phyloP scores from a whole-genome alignment of 2,329 filamentous ascomycete genomes.

The Achaetomium macrosporum region DNA sequence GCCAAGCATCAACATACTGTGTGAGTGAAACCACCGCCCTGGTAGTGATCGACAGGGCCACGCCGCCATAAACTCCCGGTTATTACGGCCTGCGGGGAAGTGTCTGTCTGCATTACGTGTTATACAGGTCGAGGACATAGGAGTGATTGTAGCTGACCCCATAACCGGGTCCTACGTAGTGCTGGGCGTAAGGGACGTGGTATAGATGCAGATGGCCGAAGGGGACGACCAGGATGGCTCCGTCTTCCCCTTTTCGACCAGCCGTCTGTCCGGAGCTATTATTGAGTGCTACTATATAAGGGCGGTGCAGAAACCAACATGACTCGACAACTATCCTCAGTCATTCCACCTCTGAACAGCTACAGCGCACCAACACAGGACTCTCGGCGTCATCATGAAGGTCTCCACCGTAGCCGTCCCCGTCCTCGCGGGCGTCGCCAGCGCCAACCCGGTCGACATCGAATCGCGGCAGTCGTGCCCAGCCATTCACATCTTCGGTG shows the following conservation, averaged over 20 bases:
- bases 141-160: background rate
- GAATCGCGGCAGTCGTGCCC: constrained; percentile 45
- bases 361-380: background rate
- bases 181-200: background rate
- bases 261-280: constrained; percentile 14
- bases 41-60: constrained; percentile 1
- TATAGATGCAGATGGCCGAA: too few species aligned
- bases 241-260: constrained; percentile 8
- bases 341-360: too few species aligned
- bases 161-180: background rate
- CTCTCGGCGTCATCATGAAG: constrained; percentile 23
- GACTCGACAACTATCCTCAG: too few species aligned
- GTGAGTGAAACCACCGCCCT: constrained; percentile 7
- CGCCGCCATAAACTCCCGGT: background rate
- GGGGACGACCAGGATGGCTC: background rate
- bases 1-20: constrained; percentile 13
- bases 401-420: constrained; percentile 22
- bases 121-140: background rate
- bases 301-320: too few species aligned
- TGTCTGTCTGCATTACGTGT: background rate
- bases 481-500: constrained; percentile 40
- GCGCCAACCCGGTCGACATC: constrained; percentile 53
- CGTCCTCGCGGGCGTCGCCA: constrained; percentile 31
- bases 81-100: constrained; percentile 11
- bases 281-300: too few species aligned